Conservation (phyloP, 2,329 filamentous ascomycete species). For the Tympanopsis confertula region DNA sequence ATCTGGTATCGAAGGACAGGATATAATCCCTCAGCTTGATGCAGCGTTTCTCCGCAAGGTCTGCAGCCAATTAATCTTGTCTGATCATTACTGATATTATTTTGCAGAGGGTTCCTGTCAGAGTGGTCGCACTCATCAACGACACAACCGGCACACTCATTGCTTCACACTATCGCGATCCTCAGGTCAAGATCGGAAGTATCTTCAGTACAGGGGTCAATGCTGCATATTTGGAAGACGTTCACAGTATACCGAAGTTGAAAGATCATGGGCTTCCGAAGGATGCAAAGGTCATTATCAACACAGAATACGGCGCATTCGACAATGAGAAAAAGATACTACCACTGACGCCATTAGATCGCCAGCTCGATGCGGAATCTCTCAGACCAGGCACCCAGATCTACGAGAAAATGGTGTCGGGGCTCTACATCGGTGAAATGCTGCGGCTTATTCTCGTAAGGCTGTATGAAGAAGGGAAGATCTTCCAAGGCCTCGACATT, state of each 20-base stretch:
- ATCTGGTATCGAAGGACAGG: constrained; percentile 50
- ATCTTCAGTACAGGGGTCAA: constrained; percentile 72
- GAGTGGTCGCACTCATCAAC: constrained; percentile 62
- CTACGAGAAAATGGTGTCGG: constrained; percentile 67
- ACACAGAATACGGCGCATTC: constrained; percentile 65
- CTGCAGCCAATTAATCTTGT: constrained; percentile 5
- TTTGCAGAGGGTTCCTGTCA: constrained; percentile 52
- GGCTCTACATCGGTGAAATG: constrained; percentile 60
- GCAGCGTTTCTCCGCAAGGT: constrained; percentile 41
- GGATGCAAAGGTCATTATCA: constrained; percentile 57
- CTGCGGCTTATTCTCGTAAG: constrained; percentile 58
- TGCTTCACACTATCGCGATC: constrained; percentile 62
- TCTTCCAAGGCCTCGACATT: constrained; percentile 58
- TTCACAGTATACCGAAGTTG: constrained; percentile 59
- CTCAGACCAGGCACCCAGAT: constrained; percentile 60
- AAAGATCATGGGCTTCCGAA: constrained; percentile 57
- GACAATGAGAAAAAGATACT: constrained; percentile 59
- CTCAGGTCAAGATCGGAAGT: constrained; percentile 60
- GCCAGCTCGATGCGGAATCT: constrained; percentile 57
- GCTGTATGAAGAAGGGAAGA: constrained; percentile 40
- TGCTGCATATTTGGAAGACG: constrained; percentile 67
- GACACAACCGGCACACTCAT: constrained; percentile 69
- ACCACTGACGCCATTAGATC: constrained; percentile 54
- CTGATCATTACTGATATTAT: background rate
- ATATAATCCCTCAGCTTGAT: constrained; percentile 51